phyloP scores from a whole-genome alignment of 2,329 filamentous ascomycete genomes.

The Fusarium multiceps region DNA sequence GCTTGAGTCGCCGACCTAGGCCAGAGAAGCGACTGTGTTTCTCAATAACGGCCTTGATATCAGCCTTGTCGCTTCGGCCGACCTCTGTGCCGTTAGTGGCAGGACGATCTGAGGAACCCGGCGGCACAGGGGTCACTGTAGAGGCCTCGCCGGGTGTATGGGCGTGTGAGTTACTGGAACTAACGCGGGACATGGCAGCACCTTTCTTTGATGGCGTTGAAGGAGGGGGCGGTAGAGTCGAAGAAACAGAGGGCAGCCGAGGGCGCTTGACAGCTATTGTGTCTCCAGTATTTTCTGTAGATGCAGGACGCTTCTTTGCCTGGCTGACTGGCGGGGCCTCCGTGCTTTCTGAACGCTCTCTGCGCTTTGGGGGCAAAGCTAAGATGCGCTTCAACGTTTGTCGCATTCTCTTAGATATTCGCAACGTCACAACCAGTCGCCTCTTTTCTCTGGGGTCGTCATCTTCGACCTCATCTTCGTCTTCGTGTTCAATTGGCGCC shows the following conservation, averaged over 20 bases:
- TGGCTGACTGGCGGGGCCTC: conserved; percentile 51
- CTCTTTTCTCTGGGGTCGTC: conserved; percentile 40
- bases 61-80: conserved; percentile 39
- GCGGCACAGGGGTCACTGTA: conserved; percentile 48
- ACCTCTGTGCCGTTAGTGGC: conserved; percentile 50
- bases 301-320: conserved; percentile 63
- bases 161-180: conserved; percentile 64
- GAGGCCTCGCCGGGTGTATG: conserved; percentile 62
- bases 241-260: conserved; percentile 55
- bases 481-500: conserved; percentile 45
- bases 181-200: conserved; percentile 63
- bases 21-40: conserved; percentile 53
- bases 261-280: conserved; percentile 56
- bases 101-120: conserved; percentile 44
- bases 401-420: conserved; percentile 60
- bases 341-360: conserved; percentile 51
- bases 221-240: conserved; percentile 54
- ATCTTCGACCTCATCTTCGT: conserved; percentile 52
- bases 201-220: conserved; percentile 65
- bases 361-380: conserved; percentile 54
- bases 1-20: conserved; percentile 65
- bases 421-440: conserved; percentile 58
- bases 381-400: conserved; percentile 61
- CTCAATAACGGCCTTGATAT: conserved; percentile 48
- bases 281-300: conserved; percentile 52